Base-by-base conservation (phyloP, 352 stramenopile species). In the Pythium rishiriense region DNA sequence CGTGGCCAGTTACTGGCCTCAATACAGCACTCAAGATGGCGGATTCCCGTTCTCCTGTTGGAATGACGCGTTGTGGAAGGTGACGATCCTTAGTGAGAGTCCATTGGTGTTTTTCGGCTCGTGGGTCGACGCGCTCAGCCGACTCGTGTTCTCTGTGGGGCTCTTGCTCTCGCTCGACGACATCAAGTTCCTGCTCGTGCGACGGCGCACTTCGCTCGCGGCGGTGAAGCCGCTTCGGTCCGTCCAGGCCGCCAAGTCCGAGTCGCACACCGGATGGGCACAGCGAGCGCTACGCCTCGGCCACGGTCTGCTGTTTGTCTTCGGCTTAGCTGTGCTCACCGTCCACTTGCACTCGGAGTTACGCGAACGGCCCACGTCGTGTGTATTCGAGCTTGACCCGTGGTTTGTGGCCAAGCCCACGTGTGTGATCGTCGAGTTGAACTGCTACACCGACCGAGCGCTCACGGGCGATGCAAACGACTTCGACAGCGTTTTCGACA, bases 81-180 rank as follows among this genome's bases (percentile, higher is more conserved):
- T 66, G 37, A 66, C 58, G 47, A 39, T 61, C 4, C 51, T 54
- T 28, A 69, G 52, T 49, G 68, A 75, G 58, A 55, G 54, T 42
- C 35, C 15, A 12, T 31, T 81, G 11, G 43, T 81, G 14, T 42
- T 86, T 22, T 68, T 86, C 5, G 48, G 25, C 8, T 81, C 75
- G 6, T 82, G 70, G 70, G 17, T 37, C 4, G 71, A 83, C 47
- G 53, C 82, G 3, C 52, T 56, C 41, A 52, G 54, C 29, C 54
- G 41, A 1, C 54, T 62, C 17, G 41, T 52, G 39, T 62, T 62
- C 26, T 35, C 54, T 26, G 0, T 62, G 1, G 42, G 43, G 19
- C 37, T 60, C 24, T 29, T 62, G 41, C 41, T 62, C 9, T 47
- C 21, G 19, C 33, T 56, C 49, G 49, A 56, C 15, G 31, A 43